Evolutionary conservation across 1,284 basidiomycete genomes (phyloP), one percentile per base, ranked within the genome.

Genomic region (Boletellus deceptivus): DNA sequence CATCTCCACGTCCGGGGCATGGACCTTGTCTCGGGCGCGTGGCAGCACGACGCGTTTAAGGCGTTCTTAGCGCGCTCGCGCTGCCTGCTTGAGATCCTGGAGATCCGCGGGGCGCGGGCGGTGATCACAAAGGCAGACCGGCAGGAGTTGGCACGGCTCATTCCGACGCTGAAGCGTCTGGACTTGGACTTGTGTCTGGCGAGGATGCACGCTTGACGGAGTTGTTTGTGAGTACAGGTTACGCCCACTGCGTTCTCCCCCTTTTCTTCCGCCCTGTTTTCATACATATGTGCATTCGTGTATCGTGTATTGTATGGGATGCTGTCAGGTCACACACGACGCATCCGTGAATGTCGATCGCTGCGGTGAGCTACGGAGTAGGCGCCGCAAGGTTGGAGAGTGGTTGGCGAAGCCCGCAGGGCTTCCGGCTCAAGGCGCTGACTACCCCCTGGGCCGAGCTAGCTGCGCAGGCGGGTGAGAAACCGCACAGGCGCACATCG

Each of bases 61-160:
- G n/a, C 38, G 14, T 59, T 62, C 24, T 17, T 59, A 14, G 25
- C 13, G 39, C 59, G 58, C 2, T 59, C 59, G 10, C 14, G 3
- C 22, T 63, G 59, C 27, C 61, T 56, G 16, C 54, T 63, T 6
- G 59, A 56, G 53, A 56, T 34, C 35, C 59, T 60, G 27, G 33
- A 14, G 22, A 50, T 61, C n/a, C 48, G 56, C 14, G 55, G 59
- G 2, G 9, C 52, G 8, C 58, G 59, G 17, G 54, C 42, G 43
- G 46, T 49, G 38, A 48, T 56, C 9, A 55, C 34, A 17, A 61
- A 57, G 42, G 46, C 57, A 18, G 59, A 48, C 33, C 46, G 48
- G 29, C 38, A 40, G 20, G 49, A 42, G 33, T 61, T 59, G 44
- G 40, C 25, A 17, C 48, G 48, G 42, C n/a, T 61, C 46, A 42